Evolutionary conservation across 257 asterid species (phyloP).

Genomic region (Ligustrum vulgare): DNA sequence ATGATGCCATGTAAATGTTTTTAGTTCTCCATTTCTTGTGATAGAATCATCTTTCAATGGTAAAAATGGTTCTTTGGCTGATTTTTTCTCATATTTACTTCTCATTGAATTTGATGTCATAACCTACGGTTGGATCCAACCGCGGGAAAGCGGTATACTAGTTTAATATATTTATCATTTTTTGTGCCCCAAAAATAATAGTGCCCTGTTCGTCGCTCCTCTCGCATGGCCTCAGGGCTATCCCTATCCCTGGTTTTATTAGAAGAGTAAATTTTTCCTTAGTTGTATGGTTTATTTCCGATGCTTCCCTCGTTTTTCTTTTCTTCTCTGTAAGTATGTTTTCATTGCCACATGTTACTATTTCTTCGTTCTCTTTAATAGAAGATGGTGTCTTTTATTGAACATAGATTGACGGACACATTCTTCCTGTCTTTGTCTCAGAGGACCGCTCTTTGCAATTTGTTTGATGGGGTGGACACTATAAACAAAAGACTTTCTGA

Average conservation of each 20-base stretch:
- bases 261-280: not conserved
- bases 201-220: too few species aligned
- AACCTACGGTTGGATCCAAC: too few species aligned
- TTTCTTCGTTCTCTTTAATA: not conserved
- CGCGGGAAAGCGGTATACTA: too few species aligned
- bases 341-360: not conserved
- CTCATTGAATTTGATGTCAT: too few species aligned
- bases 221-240: too few species aligned
- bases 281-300: not conserved
- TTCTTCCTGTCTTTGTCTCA: constrained; percentile 22
- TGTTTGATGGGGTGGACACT: constrained; percentile 19
- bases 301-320: not conserved
- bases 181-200: too few species aligned
- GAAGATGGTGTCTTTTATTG: not conserved
- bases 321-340: not conserved
- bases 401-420: not conserved
- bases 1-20: too few species aligned
- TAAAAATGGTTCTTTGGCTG: too few species aligned
- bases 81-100: too few species aligned
- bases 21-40: too few species aligned
- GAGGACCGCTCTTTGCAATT: constrained; percentile 5
- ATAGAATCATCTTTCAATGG: too few species aligned
- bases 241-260: not conserved
- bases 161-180: too few species aligned
- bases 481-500: constrained; percentile 13